Percentiles rank a stretch among this genome's conserved stretches.
These are phyloP conservation scores for Carex parvula DNA, from an alignment of 176 grass and related monocot genomes.

Conservation along the genomic window DNA sequence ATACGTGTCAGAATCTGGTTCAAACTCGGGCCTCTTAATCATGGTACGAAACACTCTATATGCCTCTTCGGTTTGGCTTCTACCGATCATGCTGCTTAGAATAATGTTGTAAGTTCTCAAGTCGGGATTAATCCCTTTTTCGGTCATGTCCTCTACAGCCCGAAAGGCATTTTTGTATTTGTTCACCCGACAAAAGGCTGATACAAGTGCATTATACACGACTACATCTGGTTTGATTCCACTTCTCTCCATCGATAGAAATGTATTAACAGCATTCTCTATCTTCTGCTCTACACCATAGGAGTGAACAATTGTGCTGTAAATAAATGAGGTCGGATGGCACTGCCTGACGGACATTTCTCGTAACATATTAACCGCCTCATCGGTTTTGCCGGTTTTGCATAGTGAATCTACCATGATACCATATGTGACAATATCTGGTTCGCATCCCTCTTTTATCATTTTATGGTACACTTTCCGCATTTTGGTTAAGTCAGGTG, in stretches of 20 bases:
- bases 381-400: constrained; percentile 63
- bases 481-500: constrained; percentile 88
- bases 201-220: constrained; percentile 78
- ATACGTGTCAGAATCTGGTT: constrained; percentile 88
- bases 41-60: constrained; percentile 74
- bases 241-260: constrained; percentile 79
- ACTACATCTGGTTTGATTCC: constrained; percentile 76
- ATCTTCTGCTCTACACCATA: constrained; percentile 79
- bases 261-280: constrained; percentile 77
- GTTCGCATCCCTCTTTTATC: constrained; percentile 55
- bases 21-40: constrained; percentile 49
- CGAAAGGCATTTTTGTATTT: constrained; percentile 74
- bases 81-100: constrained; percentile 67
- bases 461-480: constrained; percentile 67
- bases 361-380: constrained; percentile 59
- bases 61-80: constrained; percentile 50
- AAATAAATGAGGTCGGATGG: constrained; percentile 71
- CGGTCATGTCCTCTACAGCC: constrained; percentile 75
- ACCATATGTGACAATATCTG: constrained; percentile 88
- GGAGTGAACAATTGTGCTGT: constrained; percentile 72
- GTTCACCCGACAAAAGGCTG: constrained; percentile 72
- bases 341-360: constrained; percentile 63
- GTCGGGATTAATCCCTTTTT: constrained; percentile 60
- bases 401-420: constrained; percentile 94
- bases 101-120: constrained; percentile 86